phyloP scores from a whole-genome alignment of 2,329 filamentous ascomycete genomes.

The Beauveria varroae region DNA sequence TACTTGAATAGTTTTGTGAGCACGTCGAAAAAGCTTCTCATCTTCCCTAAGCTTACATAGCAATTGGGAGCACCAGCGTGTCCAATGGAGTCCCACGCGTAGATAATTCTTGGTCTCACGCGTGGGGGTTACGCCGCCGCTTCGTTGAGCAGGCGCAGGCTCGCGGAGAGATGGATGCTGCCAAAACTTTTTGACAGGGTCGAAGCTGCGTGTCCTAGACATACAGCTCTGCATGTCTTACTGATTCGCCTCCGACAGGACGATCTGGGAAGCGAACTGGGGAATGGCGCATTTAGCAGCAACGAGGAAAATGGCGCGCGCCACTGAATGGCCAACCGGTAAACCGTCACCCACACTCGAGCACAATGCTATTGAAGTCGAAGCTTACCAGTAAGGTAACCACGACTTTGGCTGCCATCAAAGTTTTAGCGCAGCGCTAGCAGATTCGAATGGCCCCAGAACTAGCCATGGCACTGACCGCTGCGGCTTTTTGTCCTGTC shows the following conservation, averaged over 20 bases:
- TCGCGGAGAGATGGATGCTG: neutral
- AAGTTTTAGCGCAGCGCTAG: neutral
- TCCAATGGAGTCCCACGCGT: neutral
- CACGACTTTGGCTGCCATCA: neutral
- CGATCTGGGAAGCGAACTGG: slow-evolving; percentile 18
- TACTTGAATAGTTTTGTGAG: neutral
- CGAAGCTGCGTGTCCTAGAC: slow-evolving; percentile 26
- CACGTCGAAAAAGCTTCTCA: neutral
- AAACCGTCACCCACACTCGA: neutral
- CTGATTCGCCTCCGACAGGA: slow-evolving; percentile 27
- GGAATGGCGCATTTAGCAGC: neutral
- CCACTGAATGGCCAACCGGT: neutral
- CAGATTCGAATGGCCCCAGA: neutral
- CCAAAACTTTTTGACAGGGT: neutral
- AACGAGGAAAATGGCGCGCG: neutral
- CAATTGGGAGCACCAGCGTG: neutral
- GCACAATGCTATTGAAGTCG: neutral
- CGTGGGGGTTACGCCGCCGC: neutral
- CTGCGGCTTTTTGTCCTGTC: neutral
- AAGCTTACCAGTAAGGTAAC: neutral
- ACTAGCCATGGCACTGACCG: neutral
- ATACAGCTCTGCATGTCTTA: slow-evolving; percentile 30
- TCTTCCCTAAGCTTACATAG: neutral
- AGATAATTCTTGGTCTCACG: neutral
- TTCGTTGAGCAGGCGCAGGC: neutral